phyloP scores from a whole-genome alignment of 2,329 filamentous ascomycete genomes.

The Ascochyta koolunga region DNA sequence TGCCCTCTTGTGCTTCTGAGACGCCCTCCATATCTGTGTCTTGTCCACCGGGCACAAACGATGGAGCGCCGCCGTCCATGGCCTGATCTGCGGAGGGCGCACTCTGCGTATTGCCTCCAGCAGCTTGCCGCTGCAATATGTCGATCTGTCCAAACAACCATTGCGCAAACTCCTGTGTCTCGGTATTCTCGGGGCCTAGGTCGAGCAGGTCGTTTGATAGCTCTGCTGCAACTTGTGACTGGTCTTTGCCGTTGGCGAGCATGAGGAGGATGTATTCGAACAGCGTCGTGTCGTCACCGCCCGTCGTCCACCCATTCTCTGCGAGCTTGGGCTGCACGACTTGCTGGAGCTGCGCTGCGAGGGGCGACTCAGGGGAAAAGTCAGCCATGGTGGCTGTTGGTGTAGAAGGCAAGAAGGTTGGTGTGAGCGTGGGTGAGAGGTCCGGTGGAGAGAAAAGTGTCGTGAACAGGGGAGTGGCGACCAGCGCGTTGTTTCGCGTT shows the following conservation, averaged over 20 bases:
- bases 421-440: constrained; percentile 19
- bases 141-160: constrained; percentile 95
- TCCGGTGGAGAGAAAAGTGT: constrained; percentile 13
- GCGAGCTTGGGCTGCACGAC: constrained; percentile 89
- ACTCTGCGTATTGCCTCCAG: constrained; percentile 46
- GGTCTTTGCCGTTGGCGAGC: constrained; percentile 93
- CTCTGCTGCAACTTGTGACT: constrained; percentile 86
- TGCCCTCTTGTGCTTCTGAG: constrained; percentile 51
- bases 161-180: constrained; percentile 79
- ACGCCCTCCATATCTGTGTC: constrained; percentile 77
- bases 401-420: constrained; percentile 13
- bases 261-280: constrained; percentile 97
- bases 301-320: constrained; percentile 89
- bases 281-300: constrained; percentile 79
- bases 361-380: constrained; percentile 75
- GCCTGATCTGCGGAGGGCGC: constrained; percentile 27
- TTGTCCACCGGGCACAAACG: constrained; percentile 45
- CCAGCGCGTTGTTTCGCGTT: constrained; percentile 31
- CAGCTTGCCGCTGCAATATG: constrained; percentile 66
- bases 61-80: constrained; percentile 30
- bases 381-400: constrained; percentile 68
- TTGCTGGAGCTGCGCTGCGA: constrained; percentile 81
- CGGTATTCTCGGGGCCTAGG: constrained; percentile 80
- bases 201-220: constrained; percentile 86
- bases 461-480: constrained; percentile 30